phyloP scores from a whole-genome alignment of 495 filamentous ascomycete species.

The Hyaloscypha bicolor region DNA sequence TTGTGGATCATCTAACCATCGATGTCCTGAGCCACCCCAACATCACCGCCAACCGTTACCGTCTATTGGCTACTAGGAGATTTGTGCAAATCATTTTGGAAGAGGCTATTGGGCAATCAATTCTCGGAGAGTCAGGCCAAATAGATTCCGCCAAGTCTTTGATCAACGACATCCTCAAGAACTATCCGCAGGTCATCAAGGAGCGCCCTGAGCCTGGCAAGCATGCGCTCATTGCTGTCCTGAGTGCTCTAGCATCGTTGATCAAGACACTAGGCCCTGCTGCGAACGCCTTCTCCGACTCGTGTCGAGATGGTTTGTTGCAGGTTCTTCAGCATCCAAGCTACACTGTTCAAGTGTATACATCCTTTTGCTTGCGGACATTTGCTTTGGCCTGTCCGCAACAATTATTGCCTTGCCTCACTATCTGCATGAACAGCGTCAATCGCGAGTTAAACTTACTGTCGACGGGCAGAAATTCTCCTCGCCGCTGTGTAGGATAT shows the following conservation, averaged over 20 bases:
- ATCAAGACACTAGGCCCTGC: conserved; percentile 82
- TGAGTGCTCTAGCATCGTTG: conserved; percentile 80
- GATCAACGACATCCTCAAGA: conserved; percentile 87
- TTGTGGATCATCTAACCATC: conserved; percentile 76
- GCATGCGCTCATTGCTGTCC: conserved; percentile 73
- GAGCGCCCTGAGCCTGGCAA: conserved; percentile 91
- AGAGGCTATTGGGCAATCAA: conserved; percentile 76
- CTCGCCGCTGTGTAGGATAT: conserved; percentile 85
- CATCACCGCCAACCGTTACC: conserved; percentile 83
- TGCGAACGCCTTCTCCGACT: conserved; percentile 72
- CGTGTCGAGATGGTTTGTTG: conserved; percentile 81
- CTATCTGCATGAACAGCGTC: conserved; percentile 95
- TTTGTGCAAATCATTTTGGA: conserved; percentile 84
- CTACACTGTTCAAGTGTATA: conserved; percentile 91
- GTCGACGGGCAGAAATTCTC: conserved; percentile 72
- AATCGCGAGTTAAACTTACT: conserved; percentile 82
- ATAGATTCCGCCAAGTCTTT: conserved; percentile 77
- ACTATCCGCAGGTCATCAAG: conserved; percentile 91
- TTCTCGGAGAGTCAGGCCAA: conserved; percentile 88
- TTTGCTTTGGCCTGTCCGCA: conserved; percentile 91
- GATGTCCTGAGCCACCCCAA: conserved; percentile 78
- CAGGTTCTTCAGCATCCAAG: conserved; percentile 94
- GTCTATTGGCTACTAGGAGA: conserved; percentile 80
- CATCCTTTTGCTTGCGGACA: conserved; percentile 78
- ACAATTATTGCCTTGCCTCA: conserved; percentile 87